A percentile compares a stretch with the other conserved stretches of the same genome.
Conservation (phyloP, 208 protist species). For the Crithidia brevicula region DNA sequence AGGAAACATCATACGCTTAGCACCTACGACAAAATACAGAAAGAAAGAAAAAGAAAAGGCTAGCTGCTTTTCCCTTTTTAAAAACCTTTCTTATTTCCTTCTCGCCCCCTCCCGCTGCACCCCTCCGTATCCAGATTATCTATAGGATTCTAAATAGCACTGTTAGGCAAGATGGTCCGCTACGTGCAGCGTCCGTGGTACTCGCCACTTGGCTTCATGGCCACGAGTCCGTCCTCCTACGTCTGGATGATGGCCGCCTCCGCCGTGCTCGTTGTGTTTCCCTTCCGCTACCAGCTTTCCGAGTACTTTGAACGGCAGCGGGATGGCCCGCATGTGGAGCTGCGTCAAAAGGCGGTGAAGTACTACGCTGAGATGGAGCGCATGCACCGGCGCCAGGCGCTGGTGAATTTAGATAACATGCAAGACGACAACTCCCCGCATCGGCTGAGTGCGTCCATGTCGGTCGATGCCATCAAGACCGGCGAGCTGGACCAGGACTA, state of each 20-base stretch:
- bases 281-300: conserved; percentile 80
- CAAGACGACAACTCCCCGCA: conserved; percentile 73
- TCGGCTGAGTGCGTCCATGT: conserved; percentile 52
- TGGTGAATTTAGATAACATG: conserved; percentile 73
- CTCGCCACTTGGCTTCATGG: conserved; percentile 88
- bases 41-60: too few species aligned
- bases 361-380: conserved; percentile 91
- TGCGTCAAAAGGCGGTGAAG: conserved; percentile 76
- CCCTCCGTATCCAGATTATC: too few species aligned
- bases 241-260: conserved; percentile 44
- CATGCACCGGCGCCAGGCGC: conserved; percentile 86
- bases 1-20: too few species aligned
- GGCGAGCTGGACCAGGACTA: conserved; percentile 78
- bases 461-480: conserved; percentile 53
- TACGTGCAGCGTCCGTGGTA: conserved; percentile 89
- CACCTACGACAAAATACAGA: too few species aligned
- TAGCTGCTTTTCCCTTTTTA: too few species aligned
- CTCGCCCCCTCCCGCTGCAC: too few species aligned
- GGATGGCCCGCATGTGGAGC: conserved; percentile 71
- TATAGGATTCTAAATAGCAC: too few species aligned
- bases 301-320: conserved; percentile 90
- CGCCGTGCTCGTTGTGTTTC: conserved; percentile 47
- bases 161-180: conserved; percentile 84
- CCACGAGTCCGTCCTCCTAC: conserved; percentile 64
- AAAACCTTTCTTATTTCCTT: too few species aligned